Evolutionary conservation across 441 rosid genomes (phyloP).

Genomic region (Sinapis alba): DNA sequence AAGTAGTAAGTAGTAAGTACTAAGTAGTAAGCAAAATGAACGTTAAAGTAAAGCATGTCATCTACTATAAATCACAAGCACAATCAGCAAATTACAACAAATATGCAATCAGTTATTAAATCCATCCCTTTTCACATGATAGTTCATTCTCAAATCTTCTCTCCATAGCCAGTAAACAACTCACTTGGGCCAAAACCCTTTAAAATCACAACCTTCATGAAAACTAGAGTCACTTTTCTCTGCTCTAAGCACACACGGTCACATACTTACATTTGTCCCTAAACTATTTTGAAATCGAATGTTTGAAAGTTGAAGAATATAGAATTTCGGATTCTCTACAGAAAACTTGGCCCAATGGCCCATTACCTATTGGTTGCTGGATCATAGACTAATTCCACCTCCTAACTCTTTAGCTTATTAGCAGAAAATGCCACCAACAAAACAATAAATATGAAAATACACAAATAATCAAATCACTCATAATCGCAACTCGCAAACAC

Average conservation of each 20-base stretch:
- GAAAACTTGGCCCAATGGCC: conserved; percentile 15
- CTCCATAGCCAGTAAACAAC: not conserved
- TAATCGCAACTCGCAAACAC: conserved; percentile 1
- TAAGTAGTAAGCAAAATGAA: not conserved
- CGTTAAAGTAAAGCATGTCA: not conserved
- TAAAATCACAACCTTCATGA: not conserved
- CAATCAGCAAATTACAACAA: not conserved
- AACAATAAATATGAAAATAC: not conserved
- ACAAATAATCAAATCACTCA: conserved; percentile 5
- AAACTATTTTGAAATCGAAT: not conserved
- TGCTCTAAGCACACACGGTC: not conserved
- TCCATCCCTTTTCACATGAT: not conserved
- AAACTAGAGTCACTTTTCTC: not conserved
- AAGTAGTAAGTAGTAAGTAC: not conserved
- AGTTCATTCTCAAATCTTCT: not conserved
- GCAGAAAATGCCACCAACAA: not conserved
- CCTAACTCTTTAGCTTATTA: conserved; percentile 7
- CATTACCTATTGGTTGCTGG: not conserved
- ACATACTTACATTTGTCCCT: not conserved
- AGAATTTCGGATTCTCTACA: not conserved
- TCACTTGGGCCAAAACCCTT: not conserved
- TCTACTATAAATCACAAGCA: not conserved
- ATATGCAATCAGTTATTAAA: not conserved
- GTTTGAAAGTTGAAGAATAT: not conserved
- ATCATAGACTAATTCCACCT: not conserved